These are phyloP conservation scores for Paramecium biaurelia DNA, from an alignment of 73 alveolate genomes.

Conservation along the genomic window DNA sequence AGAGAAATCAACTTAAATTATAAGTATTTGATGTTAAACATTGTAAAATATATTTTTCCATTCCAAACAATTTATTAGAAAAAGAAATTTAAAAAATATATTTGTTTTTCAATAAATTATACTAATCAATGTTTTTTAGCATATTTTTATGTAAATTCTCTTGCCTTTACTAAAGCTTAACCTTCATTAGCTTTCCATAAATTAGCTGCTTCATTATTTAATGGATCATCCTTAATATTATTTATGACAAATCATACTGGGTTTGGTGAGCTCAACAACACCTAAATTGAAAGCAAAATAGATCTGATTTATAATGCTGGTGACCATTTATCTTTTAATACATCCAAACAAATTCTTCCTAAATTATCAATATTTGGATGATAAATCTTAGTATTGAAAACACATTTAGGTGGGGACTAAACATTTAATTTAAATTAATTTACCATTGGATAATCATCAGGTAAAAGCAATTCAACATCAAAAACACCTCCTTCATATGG, in stretches of 20 bases:
- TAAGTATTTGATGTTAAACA: background rate
- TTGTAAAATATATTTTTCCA: background rate
- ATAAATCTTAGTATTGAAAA: conserved; percentile 90
- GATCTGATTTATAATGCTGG: conserved; percentile 96
- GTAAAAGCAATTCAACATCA: conserved; percentile 79
- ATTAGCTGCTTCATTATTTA: conserved; percentile 85
- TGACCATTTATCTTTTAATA: conserved; percentile 90
- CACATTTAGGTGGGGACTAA: conserved; percentile 87
- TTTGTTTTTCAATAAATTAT: background rate
- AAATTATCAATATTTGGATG: conserved; percentile 93
- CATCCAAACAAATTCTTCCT: conserved; percentile 94
- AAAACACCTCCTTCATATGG: conserved; percentile 86
- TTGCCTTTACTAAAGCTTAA: conserved; percentile 85
- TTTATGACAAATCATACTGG: conserved; percentile 20
- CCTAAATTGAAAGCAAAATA: conserved; percentile 83
- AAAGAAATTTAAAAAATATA: background rate
- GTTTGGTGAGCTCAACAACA: conserved; percentile 87
- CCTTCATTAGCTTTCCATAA: conserved; percentile 82
- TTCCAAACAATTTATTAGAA: background rate
- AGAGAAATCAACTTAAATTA: background rate
- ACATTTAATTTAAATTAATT: background rate
- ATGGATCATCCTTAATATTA: conserved; percentile 83
- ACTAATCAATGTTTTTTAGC: conserved; percentile 61
- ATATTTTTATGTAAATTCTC: conserved; percentile 80
- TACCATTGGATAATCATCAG: conserved; percentile 93